Evolutionary conservation across 2,329 filamentous ascomycete species (phyloP).

Genomic region (Microdochium nivale): DNA sequence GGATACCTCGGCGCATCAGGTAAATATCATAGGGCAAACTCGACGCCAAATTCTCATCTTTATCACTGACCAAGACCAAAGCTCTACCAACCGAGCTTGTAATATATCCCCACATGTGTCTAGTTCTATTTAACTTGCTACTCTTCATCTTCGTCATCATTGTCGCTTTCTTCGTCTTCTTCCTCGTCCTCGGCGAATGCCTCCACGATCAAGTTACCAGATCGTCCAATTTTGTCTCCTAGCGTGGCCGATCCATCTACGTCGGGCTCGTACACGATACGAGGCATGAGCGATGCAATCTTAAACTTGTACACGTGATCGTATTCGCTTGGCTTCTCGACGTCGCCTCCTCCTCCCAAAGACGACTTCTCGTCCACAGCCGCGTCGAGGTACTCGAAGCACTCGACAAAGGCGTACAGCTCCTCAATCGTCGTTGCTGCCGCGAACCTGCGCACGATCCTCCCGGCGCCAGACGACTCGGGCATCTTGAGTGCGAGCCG

Average conservation of each 20-base stretch:
- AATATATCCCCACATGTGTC: no score
- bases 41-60: no score
- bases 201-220: conserved; percentile 87
- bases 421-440: conserved; percentile 70
- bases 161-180: conserved; percentile 2
- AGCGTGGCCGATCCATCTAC: conserved; percentile 48
- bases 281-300: conserved; percentile 77
- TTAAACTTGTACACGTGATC: conserved; percentile 78
- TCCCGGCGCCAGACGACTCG: conserved; percentile 50
- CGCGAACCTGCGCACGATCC: conserved; percentile 69
- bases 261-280: conserved; percentile 68
- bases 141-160: no score
- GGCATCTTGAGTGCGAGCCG: conserved; percentile 62
- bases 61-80: no score
- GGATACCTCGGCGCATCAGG: no score
- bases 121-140: no score
- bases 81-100: no score
- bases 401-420: conserved; percentile 93
- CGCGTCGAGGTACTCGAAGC: conserved; percentile 56
- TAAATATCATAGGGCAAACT: no score
- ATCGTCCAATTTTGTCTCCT: conserved; percentile 66
- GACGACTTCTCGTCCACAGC: no score
- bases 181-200: conserved; percentile 44
- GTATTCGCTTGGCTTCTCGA: conserved; percentile 53
- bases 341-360: conserved; percentile 22